These are phyloP conservation scores for Ceratobasidium papillatum DNA, from an alignment of 1,284 basidiomycete species.

Conservation along the genomic window DNA sequence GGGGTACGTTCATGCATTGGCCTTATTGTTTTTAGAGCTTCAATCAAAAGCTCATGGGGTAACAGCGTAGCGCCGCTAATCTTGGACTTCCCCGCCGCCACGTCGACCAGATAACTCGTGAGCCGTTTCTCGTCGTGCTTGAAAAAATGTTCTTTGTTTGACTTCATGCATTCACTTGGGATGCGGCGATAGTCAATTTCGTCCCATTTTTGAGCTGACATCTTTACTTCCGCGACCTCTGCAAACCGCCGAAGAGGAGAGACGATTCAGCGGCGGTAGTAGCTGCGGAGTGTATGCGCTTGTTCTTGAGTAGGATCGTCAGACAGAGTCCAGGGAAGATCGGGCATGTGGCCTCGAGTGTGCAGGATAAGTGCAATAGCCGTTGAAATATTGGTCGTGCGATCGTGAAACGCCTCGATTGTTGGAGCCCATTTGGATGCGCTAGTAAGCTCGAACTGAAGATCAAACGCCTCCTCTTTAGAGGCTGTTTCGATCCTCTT, in stretches of 20 bases:
- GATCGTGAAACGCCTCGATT: conserved; percentile 65
- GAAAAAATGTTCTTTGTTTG: conserved; percentile 62
- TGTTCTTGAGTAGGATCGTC: conserved; percentile 47
- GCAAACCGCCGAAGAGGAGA: conserved; percentile 61
- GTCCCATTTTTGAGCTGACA: conserved; percentile 67
- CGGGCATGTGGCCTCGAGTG: conserved; percentile 48
- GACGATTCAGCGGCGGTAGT: conserved; percentile 64
- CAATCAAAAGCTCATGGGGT: conserved; percentile 63
- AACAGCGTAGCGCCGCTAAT: conserved; percentile 70
- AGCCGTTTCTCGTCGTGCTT: conserved; percentile 67
- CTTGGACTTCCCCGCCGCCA: conserved; percentile 61
- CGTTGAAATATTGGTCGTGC: conserved; percentile 67
- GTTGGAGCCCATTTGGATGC: conserved; percentile 76
- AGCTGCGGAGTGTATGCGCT: conserved; percentile 60
- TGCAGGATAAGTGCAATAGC: conserved; percentile 67
- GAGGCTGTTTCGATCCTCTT: conserved; percentile 50
- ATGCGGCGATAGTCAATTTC: conserved; percentile 58
- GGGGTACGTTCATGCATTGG: not conserved
- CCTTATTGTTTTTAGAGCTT: conserved; percentile 49
- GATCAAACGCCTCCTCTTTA: conserved; percentile 47
- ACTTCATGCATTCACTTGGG: conserved; percentile 66
- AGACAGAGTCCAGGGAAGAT: conserved; percentile 48
- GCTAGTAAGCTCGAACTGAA: conserved; percentile 61
- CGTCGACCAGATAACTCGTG: conserved; percentile 61
- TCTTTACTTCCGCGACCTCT: conserved; percentile 65